These are phyloP conservation scores for Neurospora sublineolata DNA, from an alignment of 495 filamentous ascomycete species.

Conservation along the genomic window DNA sequence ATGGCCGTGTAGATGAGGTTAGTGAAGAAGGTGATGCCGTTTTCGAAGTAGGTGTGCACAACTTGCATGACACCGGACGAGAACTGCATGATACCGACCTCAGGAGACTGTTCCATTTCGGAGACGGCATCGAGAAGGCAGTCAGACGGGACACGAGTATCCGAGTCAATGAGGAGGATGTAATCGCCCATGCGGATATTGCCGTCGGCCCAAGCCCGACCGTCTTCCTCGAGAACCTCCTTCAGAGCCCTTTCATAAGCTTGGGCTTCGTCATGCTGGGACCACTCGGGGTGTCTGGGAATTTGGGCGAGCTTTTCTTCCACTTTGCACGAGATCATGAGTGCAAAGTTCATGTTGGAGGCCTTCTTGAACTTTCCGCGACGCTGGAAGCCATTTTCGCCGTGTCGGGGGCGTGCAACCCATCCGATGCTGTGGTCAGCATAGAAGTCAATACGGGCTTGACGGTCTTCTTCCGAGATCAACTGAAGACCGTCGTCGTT, in stretches of 20 bases:
- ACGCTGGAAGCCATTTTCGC: conserved; percentile 49
- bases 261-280: conserved; percentile 54
- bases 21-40: conserved; percentile 76
- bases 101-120: conserved; percentile 69
- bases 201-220: conserved; percentile 67
- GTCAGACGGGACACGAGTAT: conserved; percentile 63
- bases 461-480: conserved; percentile 52
- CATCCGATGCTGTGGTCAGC: conserved; percentile 69
- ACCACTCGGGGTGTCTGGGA: conserved; percentile 50
- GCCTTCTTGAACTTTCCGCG: conserved; percentile 66
- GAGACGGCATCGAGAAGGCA: conserved; percentile 67
- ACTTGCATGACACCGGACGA: conserved; percentile 78
- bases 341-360: conserved; percentile 75
- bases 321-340: conserved; percentile 64
- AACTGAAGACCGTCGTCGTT: conserved; percentile 73
- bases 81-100: conserved; percentile 75
- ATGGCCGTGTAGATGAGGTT: conserved; percentile 75
- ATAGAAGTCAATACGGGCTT: conserved; percentile 55
- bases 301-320: conserved; percentile 52
- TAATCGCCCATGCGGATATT: conserved; percentile 74
- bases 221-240: conserved; percentile 57
- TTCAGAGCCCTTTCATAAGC: conserved; percentile 58
- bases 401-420: conserved; percentile 58
- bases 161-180: conserved; percentile 65
- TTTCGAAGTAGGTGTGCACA: conserved; percentile 59